phyloP scores from a whole-genome alignment of 371 early-diverging fungal genomes.

The Homolaphlyctis polyrhiza region DNA sequence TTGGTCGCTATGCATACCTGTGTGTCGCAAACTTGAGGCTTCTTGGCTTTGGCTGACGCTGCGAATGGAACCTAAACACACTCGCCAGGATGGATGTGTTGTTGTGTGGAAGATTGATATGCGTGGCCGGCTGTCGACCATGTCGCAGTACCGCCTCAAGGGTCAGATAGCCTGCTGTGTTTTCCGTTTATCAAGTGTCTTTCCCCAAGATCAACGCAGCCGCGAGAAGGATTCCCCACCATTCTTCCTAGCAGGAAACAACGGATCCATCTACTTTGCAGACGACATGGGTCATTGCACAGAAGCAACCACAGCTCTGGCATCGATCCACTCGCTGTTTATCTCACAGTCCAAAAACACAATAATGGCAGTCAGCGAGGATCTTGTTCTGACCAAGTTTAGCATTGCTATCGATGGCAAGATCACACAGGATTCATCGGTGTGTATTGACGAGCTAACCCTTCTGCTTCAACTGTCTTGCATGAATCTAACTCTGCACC shows the following conservation, averaged over 20 bases:
- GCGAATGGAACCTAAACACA: too few relatives aligned
- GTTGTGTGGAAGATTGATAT: slow-evolving; percentile 47
- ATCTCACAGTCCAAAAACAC: slow-evolving; percentile 21
- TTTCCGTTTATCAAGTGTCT: slow-evolving; percentile 7
- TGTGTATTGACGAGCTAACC: not conserved
- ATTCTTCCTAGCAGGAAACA: slow-evolving; percentile 26
- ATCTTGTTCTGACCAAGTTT: slow-evolving; percentile 24
- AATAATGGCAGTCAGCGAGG: slow-evolving; percentile 27
- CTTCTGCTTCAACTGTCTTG: not conserved
- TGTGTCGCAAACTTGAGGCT: too few relatives aligned
- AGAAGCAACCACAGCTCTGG: slow-evolving; percentile 13
- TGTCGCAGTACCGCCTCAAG: slow-evolving; percentile 40
- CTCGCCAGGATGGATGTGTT: slow-evolving; percentile 33
- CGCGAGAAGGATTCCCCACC: slow-evolving; percentile 25
- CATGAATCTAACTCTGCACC: not conserved
- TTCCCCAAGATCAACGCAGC: not conserved
- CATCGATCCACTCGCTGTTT: slow-evolving; percentile 18
- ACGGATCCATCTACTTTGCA: slow-evolving; percentile 37
- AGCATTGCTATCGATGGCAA: slow-evolving; percentile 31
- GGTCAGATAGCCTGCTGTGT: slow-evolving; percentile 17
- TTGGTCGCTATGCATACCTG: not conserved
- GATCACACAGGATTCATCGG: slow-evolving; percentile 24
- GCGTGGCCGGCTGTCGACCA: slow-evolving; percentile 28
- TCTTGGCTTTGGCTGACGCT: too few relatives aligned
- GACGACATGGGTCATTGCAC: slow-evolving; percentile 47